These are phyloP conservation scores for Lentinula detonsa DNA, from an alignment of 768 basidiomycete genomes.

Conservation along the genomic window DNA sequence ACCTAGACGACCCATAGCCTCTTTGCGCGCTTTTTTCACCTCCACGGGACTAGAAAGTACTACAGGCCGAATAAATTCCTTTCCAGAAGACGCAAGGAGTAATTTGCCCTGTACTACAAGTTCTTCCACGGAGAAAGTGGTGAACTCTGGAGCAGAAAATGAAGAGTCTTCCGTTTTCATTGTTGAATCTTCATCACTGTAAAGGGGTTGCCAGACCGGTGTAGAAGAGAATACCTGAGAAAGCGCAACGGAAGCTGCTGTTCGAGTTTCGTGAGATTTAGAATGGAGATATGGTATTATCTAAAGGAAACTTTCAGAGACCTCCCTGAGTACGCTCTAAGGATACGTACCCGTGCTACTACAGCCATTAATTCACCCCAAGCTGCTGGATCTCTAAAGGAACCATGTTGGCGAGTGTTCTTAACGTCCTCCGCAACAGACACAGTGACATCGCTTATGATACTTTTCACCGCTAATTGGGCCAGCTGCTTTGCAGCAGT, in stretches of 20 bases:
- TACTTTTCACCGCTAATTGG: slow-evolving; percentile 81
- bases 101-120: slow-evolving; percentile 72
- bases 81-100: slow-evolving; percentile 88
- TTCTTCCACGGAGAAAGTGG: slow-evolving; percentile 70
- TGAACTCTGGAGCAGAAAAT: slow-evolving; percentile 50
- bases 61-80: slow-evolving; percentile 77
- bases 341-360: slow-evolving; percentile 67
- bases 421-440: slow-evolving; percentile 77
- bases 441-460: slow-evolving; percentile 64
- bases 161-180: slow-evolving; percentile 21
- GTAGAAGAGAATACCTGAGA: slow-evolving; percentile 83
- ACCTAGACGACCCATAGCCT: slow-evolving; percentile 84
- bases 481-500: slow-evolving; percentile 98
- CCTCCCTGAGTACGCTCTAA: neutral
- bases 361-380: slow-evolving; percentile 92
- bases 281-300: slow-evolving; percentile 89
- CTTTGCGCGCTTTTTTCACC: slow-evolving; percentile 82
- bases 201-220: slow-evolving; percentile 69
- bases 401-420: slow-evolving; percentile 49
- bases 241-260: slow-evolving; percentile 83
- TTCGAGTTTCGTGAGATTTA: slow-evolving; percentile 87
- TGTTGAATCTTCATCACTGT: slow-evolving; percentile 21
- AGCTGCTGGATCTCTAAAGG: slow-evolving; percentile 60
- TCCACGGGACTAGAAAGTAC: slow-evolving; percentile 71
- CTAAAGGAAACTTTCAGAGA: slow-evolving; percentile 29